Conservation (phyloP, 2,329 filamentous ascomycete species). For the Paraconiothyrium sp. region DNA sequence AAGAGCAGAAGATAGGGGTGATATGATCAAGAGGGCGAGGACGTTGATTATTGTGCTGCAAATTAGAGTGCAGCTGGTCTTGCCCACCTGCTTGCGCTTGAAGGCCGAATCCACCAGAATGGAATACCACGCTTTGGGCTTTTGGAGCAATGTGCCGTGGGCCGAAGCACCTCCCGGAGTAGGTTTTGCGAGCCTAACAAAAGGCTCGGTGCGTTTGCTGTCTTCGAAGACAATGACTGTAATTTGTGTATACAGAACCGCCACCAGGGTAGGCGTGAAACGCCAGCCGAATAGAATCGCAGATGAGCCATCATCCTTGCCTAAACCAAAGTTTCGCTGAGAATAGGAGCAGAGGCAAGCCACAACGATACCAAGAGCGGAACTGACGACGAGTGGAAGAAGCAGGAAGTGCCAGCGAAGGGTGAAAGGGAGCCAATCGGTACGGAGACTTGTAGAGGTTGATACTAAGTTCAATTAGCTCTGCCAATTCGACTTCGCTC, state of each 20-base stretch:
- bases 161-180: conserved; percentile 21
- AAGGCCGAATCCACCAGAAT: conserved; percentile 20
- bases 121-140: conserved; percentile 25
- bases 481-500: background rate
- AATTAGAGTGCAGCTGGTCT: conserved; percentile 23
- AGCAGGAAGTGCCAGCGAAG: conserved; percentile 27
- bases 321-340: conserved; percentile 22
- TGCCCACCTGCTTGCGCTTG: conserved; percentile 18
- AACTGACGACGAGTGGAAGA: conserved; percentile 15
- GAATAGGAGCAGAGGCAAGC: conserved; percentile 35
- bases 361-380: conserved; percentile 18
- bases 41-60: conserved; percentile 20
- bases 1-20: conserved; percentile 28
- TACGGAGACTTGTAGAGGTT: background rate
- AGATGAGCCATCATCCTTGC: conserved; percentile 43
- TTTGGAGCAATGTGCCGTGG: conserved; percentile 25
- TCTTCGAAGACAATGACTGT: conserved; percentile 32
- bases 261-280: conserved; percentile 33
- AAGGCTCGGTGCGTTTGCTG: conserved; percentile 32
- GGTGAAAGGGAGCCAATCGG: conserved; percentile 27
- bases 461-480: background rate
- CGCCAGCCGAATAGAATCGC: conserved; percentile 37
- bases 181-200: conserved; percentile 27
- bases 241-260: conserved; percentile 32
- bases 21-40: conserved; percentile 23